These are phyloP conservation scores for Apodospora peruviana DNA, from an alignment of 495 filamentous ascomycete genomes.

Conservation along the genomic window DNA sequence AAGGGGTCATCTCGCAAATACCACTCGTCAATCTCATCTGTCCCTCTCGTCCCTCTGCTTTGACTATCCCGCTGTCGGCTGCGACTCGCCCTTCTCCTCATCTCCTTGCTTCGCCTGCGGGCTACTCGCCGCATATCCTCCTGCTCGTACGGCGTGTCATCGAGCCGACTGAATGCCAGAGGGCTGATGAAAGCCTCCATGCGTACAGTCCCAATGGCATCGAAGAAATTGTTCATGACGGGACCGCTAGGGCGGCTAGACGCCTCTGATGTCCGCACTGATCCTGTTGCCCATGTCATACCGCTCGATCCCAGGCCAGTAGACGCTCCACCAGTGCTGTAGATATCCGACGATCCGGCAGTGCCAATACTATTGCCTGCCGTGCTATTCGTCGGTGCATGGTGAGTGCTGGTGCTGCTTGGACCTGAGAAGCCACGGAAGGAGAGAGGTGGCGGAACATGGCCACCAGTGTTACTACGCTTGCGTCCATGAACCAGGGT, in stretches of 20 bases:
- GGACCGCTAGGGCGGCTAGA: slow-evolving; percentile 46
- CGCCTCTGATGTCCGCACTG: slow-evolving; percentile 54
- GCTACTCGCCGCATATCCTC: slow-evolving; percentile 38
- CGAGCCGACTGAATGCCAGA: slow-evolving; percentile 35
- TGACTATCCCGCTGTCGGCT: slow-evolving; percentile 45
- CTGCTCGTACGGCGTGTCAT: slow-evolving; percentile 41
- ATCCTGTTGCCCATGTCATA: slow-evolving; percentile 38
- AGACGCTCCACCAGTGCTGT: slow-evolving; percentile 32
- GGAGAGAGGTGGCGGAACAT: slow-evolving; percentile 56
- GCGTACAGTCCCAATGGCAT: slow-evolving; percentile 81
- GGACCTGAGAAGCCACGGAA: slow-evolving; percentile 73
- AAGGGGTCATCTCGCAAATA: slow-evolving; percentile 44
- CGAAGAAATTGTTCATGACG: slow-evolving; percentile 55
- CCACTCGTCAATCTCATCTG: slow-evolving; percentile 41
- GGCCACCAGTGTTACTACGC: slow-evolving; percentile 75
- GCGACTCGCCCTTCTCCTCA: slow-evolving; percentile 43
- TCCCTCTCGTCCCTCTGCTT: slow-evolving; percentile 39
- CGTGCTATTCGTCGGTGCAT: slow-evolving; percentile 44
- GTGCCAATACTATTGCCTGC: slow-evolving; percentile 48
- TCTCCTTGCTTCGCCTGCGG: slow-evolving; percentile 44
- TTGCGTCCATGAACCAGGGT: slow-evolving; percentile 62
- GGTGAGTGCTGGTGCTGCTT: slow-evolving; percentile 35
- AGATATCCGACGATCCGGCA: slow-evolving; percentile 55
- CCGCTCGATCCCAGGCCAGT: slow-evolving; percentile 30
- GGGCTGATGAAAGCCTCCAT: slow-evolving; percentile 94